Base-by-base conservation (phyloP, 2,329 filamentous ascomycete genomes). In the Colletotrichum zoysiae region DNA sequence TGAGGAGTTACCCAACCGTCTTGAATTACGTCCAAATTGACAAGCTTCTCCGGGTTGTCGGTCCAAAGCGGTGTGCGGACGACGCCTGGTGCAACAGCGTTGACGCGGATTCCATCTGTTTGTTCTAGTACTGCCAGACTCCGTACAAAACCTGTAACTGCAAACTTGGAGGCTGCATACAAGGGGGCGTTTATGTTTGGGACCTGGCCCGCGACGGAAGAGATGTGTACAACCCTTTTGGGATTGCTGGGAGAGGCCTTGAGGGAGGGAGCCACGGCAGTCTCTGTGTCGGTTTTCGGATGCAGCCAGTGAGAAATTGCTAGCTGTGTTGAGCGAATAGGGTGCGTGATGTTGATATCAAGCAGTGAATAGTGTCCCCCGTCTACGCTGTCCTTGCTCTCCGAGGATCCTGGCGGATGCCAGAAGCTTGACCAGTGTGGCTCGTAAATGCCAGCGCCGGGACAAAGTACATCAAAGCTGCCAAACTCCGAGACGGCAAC, bases 401-500 rank as follows among this genome's bases (percentile, higher is more conserved):
- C 77, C 0, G 74, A 20, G 0, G 81, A 80, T 0, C 81, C 83
- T 0, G 83, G 83, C 1, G 82, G 82, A 44, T 80, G 78, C 83
- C 83, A 84, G 62, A 84, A 84, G 75, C 75, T 80, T 18, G 81
- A 82, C 79, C 79, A 84, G 7, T 77, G 73, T 74, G 84, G 85
- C 71, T 86, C 85, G 61, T 83, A 86, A 5, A 86, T 77, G 38
- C 85, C 85, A 0, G 85, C 85, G 0, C 84, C 84, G 0, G 85
- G 83, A 48, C 83, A 85, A 4, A 86, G 76, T 33, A 86, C 80
- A 58, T 84, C 82, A 70, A 83, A 78, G 2, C 74, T 75, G 0
- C 81, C 81, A 61, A 86, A 85, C 35, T 82, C 78, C 1, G 70
- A 30, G 1, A 80, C 51, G 0, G 83, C 76, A 4, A 74, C 73